Percentiles rank a stretch among this genome's conserved stretches.
Conservation (phyloP, 2,329 filamentous ascomycete species). For the Penicillium sp. region DNA sequence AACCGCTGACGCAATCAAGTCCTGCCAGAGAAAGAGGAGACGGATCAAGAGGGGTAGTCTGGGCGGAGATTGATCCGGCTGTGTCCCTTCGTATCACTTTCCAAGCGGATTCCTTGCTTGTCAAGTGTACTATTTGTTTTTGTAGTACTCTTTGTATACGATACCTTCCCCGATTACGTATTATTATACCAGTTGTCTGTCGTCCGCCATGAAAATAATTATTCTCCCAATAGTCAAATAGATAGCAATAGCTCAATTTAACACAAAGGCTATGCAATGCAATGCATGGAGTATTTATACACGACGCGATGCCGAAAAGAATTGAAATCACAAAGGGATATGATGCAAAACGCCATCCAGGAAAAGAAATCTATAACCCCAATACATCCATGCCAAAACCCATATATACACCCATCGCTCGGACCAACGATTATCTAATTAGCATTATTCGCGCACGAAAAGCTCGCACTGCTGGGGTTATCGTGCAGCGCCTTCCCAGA, state of each 20-base stretch:
- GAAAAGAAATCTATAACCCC: background rate
- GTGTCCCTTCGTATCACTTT: background rate
- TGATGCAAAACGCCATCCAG: slow-evolving; percentile 1
- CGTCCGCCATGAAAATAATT: background rate
- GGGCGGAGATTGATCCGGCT: slow-evolving; percentile 12
- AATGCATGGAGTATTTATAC: slow-evolving; percentile 12
- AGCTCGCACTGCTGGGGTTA: slow-evolving; percentile 35
- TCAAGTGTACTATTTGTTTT: background rate
- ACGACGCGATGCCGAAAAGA: background rate
- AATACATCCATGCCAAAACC: slow-evolving; percentile 8
- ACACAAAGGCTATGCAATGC: slow-evolving; percentile 12
- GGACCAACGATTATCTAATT: background rate
- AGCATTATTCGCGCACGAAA: slow-evolving; percentile 39
- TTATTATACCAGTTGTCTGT: background rate
- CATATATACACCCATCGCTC: slow-evolving; percentile 5
- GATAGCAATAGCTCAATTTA: slow-evolving; percentile 1
- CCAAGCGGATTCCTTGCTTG: background rate
- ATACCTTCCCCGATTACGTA: background rate
- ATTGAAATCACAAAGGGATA: background rate
- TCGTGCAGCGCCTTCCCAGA: slow-evolving; percentile 43
- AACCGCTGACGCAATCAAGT: slow-evolving; percentile 48
- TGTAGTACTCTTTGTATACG: background rate
- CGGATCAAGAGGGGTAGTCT: slow-evolving; percentile 40
- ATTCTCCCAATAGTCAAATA: background rate
- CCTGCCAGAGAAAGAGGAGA: slow-evolving; percentile 45